Evolutionary conservation across 1,139 yeast species (phyloP), one percentile per base, ranked within the genome.

Genomic region (Sugiyamaella sp.): DNA sequence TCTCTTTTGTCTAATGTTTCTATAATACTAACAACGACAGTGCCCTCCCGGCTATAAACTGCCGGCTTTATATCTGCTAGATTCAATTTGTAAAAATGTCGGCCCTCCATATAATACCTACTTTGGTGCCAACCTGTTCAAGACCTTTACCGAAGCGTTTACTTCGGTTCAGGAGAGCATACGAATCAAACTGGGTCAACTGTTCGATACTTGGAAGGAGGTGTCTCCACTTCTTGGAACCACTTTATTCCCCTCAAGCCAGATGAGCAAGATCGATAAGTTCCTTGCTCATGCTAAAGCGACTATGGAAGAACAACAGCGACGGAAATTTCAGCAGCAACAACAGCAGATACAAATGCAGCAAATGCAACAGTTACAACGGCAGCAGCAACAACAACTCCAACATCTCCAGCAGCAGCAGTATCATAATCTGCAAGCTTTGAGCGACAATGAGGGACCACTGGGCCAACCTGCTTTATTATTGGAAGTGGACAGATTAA

Each of bases 31-130:
- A 29, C 25, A 33, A 2, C 14, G 27, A 42, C 44, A 68, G 68
- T 80, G 85, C 59, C 78, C 88, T 3, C 98, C 98, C 1, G 80
- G 81, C 19, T 91, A 89, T 62, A 93, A 93, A 71, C 77, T 93
- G 52, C 93, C 81, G 64, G 84, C 95, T 2, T 77, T 93, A 60
- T 93, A 91, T 67, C 77, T 91, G 48, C 73, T 93, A 54, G 99
- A 93, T 69, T 90, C 97, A n/a, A 86, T 93, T 46, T 87, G 95
- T 71, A 93, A 93, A 71, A 88, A 85, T 63, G 85, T 89, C 20
- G 97, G 97, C 4, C 80, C 84, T 57, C 97, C 98, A 1, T 93
- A 91, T 68, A 88, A 90, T 33, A 77, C 83, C 9, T 71, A 86
- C 56, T 83, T 91, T 66, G 86, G 90, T 4, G 65, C 80, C 73